These are phyloP conservation scores for Cordyceps javanica DNA, from an alignment of 2,329 filamentous ascomycete species.

Conservation along the genomic window DNA sequence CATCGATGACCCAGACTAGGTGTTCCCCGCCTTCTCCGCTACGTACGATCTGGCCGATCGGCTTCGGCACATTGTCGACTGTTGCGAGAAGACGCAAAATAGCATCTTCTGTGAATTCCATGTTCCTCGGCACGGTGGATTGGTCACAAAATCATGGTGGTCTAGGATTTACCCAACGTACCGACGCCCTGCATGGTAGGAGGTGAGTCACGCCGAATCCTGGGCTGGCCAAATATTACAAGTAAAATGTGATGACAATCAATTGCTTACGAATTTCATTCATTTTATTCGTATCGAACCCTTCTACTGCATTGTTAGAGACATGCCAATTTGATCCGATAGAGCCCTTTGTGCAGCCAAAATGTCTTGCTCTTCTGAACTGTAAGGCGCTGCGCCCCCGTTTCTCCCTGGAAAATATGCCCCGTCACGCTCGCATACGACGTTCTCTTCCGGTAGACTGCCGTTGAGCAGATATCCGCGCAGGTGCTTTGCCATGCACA, in stretches of 20 bases:
- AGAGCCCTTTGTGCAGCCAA: conserved; percentile 12
- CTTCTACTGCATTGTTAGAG: too few species aligned
- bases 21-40: conserved; percentile 11
- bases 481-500: conserved; percentile 30
- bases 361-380: conserved; percentile 11
- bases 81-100: neutral
- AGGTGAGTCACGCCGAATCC: neutral
- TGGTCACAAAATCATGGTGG: neutral
- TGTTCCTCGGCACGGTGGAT: neutral
- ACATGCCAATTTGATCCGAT: neutral
- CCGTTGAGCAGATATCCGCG: conserved; percentile 32
- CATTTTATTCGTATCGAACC: neutral
- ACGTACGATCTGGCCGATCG: neutral
- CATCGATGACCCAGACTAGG: conserved; percentile 6
- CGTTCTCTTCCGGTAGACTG: conserved; percentile 28
- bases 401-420: conserved; percentile 30
- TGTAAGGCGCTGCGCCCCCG: conserved; percentile 1
- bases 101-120: neutral
- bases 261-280: too few species aligned
- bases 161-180: neutral
- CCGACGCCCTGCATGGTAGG: neutral
- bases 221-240: neutral
- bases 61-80: neutral
- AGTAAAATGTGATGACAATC: neutral
- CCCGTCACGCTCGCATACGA: conserved; percentile 32